These are phyloP conservation scores for Neurospora tetrasperma DNA, from an alignment of 495 filamentous ascomycete genomes.

Conservation along the genomic window DNA sequence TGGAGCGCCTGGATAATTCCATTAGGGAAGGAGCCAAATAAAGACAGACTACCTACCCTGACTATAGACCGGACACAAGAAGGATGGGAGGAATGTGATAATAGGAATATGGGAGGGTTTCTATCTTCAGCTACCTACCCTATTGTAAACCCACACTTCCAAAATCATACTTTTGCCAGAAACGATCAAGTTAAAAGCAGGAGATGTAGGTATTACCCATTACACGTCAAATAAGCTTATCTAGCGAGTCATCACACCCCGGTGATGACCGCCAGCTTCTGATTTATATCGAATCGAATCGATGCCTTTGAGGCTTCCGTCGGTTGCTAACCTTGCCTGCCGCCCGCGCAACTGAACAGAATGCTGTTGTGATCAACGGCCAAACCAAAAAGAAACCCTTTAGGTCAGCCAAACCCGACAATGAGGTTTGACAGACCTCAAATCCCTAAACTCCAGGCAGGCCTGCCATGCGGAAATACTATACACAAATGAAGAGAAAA, in stretches of 20 bases:
- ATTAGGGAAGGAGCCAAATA: neutral
- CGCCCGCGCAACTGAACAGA: neutral
- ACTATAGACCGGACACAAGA: neutral
- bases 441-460: neutral
- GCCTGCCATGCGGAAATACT: neutral
- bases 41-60: neutral
- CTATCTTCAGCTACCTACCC: neutral
- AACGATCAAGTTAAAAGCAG: no score
- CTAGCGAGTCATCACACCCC: neutral
- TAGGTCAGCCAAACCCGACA: neutral
- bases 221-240: neutral
- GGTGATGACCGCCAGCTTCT: neutral
- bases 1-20: neutral
- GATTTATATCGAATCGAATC: neutral
- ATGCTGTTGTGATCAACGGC: neutral
- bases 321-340: neutral
- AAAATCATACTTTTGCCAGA: neutral
- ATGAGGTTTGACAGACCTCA: neutral
- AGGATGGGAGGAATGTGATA: neutral
- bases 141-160: neutral
- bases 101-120: neutral
- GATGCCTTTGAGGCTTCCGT: neutral
- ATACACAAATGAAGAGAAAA: neutral
- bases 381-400: neutral
- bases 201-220: no score